These are phyloP conservation scores for Quercus parvula DNA, from an alignment of 306 rosid species.

Conservation along the genomic window DNA sequence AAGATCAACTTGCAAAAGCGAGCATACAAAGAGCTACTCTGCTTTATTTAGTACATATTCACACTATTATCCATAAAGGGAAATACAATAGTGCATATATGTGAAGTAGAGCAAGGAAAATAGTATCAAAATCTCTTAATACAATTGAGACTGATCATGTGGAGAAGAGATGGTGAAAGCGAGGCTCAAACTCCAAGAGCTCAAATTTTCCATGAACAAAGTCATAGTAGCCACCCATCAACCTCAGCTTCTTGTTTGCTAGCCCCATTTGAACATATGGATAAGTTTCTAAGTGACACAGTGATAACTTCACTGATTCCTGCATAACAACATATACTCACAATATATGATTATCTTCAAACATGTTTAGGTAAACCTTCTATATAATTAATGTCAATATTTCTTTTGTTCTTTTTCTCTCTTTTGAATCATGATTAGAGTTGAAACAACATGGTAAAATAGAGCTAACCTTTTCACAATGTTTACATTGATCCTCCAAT, in stretches of 20 bases:
- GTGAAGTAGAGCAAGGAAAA: too few relatives aligned
- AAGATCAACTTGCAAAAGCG: background rate
- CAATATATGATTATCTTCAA: background rate
- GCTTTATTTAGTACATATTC: background rate
- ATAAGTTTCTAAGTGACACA: conserved; percentile 41
- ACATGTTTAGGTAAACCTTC: background rate
- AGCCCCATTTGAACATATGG: conserved; percentile 42
- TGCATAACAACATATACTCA: conserved; percentile 16
- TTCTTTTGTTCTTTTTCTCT: background rate
- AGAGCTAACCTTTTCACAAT: conserved; percentile 44
- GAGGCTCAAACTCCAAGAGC: conserved; percentile 42
- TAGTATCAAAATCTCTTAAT: background rate
- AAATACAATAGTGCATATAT: too few relatives aligned
- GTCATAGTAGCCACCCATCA: conserved; percentile 61
- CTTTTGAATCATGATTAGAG: background rate
- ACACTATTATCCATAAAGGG: too few relatives aligned
- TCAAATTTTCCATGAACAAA: conserved; percentile 50
- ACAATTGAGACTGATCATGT: background rate
- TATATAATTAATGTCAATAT: background rate
- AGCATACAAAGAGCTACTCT: background rate
- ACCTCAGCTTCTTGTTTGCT: conserved; percentile 12
- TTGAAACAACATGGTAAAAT: background rate
- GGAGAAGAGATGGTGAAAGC: conserved; percentile 21
- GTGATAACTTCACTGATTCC: conserved; percentile 67
- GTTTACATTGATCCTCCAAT: conserved; percentile 15